Evolutionary conservation across 2,329 filamentous ascomycete species (phyloP), one percentile per base, ranked within the genome.

Genomic region (Fusarium irregulare): DNA sequence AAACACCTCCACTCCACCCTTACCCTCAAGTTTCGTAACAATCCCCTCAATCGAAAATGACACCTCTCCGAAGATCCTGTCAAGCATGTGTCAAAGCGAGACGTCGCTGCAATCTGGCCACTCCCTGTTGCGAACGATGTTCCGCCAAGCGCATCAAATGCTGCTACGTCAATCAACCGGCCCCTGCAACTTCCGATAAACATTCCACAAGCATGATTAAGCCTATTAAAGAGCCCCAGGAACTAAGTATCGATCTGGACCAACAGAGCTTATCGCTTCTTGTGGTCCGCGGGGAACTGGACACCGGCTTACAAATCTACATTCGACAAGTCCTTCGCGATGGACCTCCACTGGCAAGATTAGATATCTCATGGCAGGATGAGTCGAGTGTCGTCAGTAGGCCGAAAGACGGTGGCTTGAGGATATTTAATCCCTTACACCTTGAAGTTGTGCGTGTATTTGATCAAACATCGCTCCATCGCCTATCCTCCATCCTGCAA

Each of bases 81-180:
- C 62, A 59, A 20, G 40, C 60, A 3, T 64, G 60, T 1, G 46
- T 25, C 9, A 64, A 51, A 10, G 62, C 53, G 1, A 45, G 60
- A 12, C 40, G 62, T 2, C 51, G 60, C 3, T 64, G 62, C 8
- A 51, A 57, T 51, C 60, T 64, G 11, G 45, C 37, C 3, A 50
- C 25, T 42, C 62, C 62, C 6, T 58, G 41, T 3, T 63, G 62
- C 18, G 40, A 46, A 27, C 41, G 62, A 30, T 64, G 62, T 13
- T 65, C 40, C 23, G 21, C 21, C 7, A 64, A 60, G 20, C 32
- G 60, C 3, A 59, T 64, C 21, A 18, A 28, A 14, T 64, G 62
- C n/a, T 34, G 53, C 1, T 64, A 64, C 27, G 2, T 41, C 16
- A 64, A 64, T 7, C 32, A 65, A 3, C 62, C 62, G 40, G 53